Evolutionary conservation across 441 rosid species (phyloP).

Genomic region (Erysimum pusillum): DNA sequence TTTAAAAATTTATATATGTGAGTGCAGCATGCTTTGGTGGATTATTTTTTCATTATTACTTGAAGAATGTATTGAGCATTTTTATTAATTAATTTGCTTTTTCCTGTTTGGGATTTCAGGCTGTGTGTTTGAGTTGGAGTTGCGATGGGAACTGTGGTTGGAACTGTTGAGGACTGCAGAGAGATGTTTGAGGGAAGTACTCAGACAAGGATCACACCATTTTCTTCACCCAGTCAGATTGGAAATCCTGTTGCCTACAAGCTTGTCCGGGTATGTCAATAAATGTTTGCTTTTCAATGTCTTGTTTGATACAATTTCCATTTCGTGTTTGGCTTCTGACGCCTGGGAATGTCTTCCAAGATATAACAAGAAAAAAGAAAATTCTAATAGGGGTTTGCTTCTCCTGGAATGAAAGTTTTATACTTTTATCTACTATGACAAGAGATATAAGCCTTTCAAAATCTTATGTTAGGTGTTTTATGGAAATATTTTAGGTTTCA

Average conservation of each 20-base stretch:
- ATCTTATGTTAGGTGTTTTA: slow-evolving; percentile 16
- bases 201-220: slow-evolving; percentile 52
- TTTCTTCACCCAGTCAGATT: slow-evolving; percentile 61
- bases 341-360: background rate
- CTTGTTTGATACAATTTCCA: background rate
- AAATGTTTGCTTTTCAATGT: background rate
- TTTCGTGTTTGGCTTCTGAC: background rate
- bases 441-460: background rate
- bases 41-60: background rate
- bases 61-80: slow-evolving; percentile 27
- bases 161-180: slow-evolving; percentile 67
- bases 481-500: slow-evolving; percentile 65
- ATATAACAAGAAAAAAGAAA: background rate
- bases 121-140: slow-evolving; percentile 73
- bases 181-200: slow-evolving; percentile 61
- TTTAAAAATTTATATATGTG: too few relatives aligned
- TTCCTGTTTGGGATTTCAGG: slow-evolving; percentile 57
- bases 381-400: background rate
- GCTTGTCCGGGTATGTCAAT: slow-evolving; percentile 85
- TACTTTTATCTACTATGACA: background rate
- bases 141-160: slow-evolving; percentile 90
- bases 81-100: background rate
- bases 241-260: slow-evolving; percentile 85
- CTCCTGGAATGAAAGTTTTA: background rate
- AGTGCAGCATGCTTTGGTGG: too few relatives aligned